Conservation (phyloP, 2,329 filamentous ascomycete species). For the Xylaria sp. region DNA sequence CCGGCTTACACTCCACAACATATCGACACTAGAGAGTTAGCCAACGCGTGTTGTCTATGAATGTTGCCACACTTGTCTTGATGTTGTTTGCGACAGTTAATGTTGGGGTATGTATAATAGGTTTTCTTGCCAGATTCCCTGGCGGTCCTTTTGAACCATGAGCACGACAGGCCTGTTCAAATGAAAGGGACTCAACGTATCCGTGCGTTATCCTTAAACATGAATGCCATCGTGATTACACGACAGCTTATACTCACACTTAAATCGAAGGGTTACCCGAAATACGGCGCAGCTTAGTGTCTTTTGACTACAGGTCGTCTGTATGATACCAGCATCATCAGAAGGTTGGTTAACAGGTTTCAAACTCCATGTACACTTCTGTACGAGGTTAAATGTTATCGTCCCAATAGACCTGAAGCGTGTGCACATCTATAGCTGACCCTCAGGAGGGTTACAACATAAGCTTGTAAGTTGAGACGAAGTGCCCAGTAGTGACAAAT, state of each 20-base stretch:
- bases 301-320: neutral
- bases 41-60: neutral
- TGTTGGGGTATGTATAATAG: neutral
- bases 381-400: neutral
- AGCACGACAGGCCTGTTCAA: neutral
- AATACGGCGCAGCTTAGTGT: neutral
- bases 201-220: neutral
- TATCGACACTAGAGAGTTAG: neutral
- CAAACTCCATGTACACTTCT: no score
- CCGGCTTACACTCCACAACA: neutral
- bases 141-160: neutral
- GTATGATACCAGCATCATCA: neutral
- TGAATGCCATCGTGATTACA: neutral
- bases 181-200: neutral
- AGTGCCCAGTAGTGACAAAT: slow-evolving; percentile 15
- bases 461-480: neutral
- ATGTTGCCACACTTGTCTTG: neutral
- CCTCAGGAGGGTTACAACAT: neutral
- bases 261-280: neutral
- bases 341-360: neutral
- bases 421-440: neutral
- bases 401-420: neutral
- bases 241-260: neutral
- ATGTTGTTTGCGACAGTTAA: neutral
- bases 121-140: neutral